A percentile compares a stretch with the other conserved stretches of the same genome.
Evolutionary conservation across 331 rosid genomes (phyloP).

Genomic region (Rhamnella rubrinervis): DNA sequence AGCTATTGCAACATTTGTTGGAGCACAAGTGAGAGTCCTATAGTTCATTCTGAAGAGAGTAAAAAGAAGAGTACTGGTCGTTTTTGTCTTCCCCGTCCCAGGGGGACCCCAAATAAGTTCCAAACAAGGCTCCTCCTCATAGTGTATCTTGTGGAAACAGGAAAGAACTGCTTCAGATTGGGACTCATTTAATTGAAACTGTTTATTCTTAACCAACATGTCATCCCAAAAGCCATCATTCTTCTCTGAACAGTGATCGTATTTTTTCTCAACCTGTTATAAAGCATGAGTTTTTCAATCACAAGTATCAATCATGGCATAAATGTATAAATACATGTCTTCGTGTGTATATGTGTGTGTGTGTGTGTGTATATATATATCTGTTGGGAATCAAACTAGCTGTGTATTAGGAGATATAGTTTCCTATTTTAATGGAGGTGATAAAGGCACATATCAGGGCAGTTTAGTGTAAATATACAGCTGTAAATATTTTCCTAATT

Average conservation of each 20-base stretch:
- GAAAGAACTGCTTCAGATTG: conserved; percentile 48
- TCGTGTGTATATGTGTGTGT: too few relatives aligned
- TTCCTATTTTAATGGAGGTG: too few relatives aligned
- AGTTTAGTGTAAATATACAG: too few relatives aligned
- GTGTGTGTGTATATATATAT: too few relatives aligned
- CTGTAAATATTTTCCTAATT: too few relatives aligned
- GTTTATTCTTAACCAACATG: neutral
- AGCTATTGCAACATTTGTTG: conserved; percentile 69
- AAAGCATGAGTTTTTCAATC: neutral
- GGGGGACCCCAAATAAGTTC: conserved; percentile 88
- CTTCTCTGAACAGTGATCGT: neutral
- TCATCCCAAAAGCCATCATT: conserved; percentile 4
- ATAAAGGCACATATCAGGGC: too few relatives aligned
- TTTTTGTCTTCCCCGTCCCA: conserved; percentile 71
- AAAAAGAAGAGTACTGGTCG: conserved; percentile 46
- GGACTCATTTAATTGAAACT: conserved; percentile 48
- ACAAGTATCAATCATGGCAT: neutral
- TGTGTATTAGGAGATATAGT: too few relatives aligned
- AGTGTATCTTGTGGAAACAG: conserved; percentile 41
- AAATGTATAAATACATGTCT: neutral
- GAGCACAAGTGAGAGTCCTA: conserved; percentile 63
- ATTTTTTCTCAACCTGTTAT: conserved; percentile 19
- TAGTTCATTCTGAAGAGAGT: conserved; percentile 34
- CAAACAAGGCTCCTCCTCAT: conserved; percentile 32
- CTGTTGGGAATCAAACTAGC: too few relatives aligned